Conservation (phyloP, 2,329 filamentous ascomycete genomes). For the Pseudogymnoascus sp. region DNA sequence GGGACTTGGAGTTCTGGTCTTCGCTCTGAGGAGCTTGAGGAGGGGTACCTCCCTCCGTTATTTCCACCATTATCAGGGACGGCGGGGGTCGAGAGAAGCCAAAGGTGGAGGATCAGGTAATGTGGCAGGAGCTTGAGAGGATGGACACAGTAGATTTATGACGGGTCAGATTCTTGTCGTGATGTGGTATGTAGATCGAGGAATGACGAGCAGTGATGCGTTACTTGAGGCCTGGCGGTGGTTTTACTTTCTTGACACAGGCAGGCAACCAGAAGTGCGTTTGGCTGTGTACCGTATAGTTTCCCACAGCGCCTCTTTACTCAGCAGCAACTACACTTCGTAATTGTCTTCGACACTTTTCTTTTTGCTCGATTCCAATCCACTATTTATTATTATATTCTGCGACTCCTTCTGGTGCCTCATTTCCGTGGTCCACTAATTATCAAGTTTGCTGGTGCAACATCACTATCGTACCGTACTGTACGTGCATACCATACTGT, state of each 20-base stretch:
- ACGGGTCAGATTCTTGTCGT: not conserved
- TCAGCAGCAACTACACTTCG: not conserved
- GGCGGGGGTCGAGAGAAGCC: not conserved
- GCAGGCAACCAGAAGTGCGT: not conserved
- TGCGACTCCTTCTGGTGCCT: not conserved
- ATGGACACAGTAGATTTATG: not conserved
- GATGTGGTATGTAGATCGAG: not conserved
- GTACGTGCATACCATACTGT: not conserved
- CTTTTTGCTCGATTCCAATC: not conserved
- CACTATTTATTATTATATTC: not conserved
- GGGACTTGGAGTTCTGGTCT: slow-evolving; percentile 22
- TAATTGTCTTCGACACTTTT: not conserved
- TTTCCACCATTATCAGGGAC: slow-evolving; percentile 1
- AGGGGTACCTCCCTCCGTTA: not conserved
- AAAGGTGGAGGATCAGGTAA: not conserved
- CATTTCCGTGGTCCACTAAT: slow-evolving; percentile 9
- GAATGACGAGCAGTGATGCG: not conserved
- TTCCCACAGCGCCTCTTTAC: not conserved
- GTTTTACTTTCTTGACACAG: slow-evolving; percentile 3
- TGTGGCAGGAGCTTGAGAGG: not conserved
- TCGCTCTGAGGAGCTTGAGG: slow-evolving; percentile 10
- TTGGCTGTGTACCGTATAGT: not conserved
- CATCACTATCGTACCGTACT: not conserved
- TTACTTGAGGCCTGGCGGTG: not conserved
- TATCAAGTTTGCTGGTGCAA: not conserved